These are phyloP conservation scores for Trichoderma sp. DNA, from an alignment of 2,329 filamentous ascomycete species.

Conservation along the genomic window DNA sequence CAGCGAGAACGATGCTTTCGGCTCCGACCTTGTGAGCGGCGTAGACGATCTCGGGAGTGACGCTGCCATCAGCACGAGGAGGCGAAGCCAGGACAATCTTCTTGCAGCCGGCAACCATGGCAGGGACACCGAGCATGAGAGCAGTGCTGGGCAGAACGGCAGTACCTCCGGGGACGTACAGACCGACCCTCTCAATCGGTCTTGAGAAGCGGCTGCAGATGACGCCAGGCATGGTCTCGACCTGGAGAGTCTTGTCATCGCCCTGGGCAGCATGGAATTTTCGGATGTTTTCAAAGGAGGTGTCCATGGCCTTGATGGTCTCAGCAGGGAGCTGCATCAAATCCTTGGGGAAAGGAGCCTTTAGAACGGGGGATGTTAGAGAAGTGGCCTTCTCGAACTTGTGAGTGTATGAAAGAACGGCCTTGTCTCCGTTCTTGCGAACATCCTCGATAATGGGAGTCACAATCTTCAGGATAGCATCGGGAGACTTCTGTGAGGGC, in stretches of 20 bases:
- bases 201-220: slow-evolving; percentile 90
- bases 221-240: slow-evolving; percentile 98
- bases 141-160: slow-evolving; percentile 96
- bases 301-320: slow-evolving; percentile 88
- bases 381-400: slow-evolving; percentile 97
- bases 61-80: slow-evolving; percentile 81
- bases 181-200: slow-evolving; percentile 91
- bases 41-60: slow-evolving; percentile 97
- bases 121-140: slow-evolving; percentile 96
- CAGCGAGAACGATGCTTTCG: slow-evolving; percentile 92
- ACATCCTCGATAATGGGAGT: slow-evolving; percentile 90
- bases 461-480: slow-evolving; percentile 88
- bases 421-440: slow-evolving; percentile 79
- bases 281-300: slow-evolving; percentile 90
- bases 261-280: slow-evolving; percentile 92
- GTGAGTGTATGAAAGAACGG: slow-evolving; percentile 89
- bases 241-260: slow-evolving; percentile 75
- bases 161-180: slow-evolving; percentile 94
- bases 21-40: slow-evolving; percentile 95
- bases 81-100: slow-evolving; percentile 93
- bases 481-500: slow-evolving; percentile 92
- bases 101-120: slow-evolving; percentile 95
- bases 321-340: slow-evolving; percentile 85
- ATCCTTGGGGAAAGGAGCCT: slow-evolving; percentile 80
- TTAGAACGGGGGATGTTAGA: slow-evolving; percentile 83